These are phyloP conservation scores for Brasenia schreberi DNA, from an alignment of 164 flowering plant genomes.

Conservation along the genomic window DNA sequence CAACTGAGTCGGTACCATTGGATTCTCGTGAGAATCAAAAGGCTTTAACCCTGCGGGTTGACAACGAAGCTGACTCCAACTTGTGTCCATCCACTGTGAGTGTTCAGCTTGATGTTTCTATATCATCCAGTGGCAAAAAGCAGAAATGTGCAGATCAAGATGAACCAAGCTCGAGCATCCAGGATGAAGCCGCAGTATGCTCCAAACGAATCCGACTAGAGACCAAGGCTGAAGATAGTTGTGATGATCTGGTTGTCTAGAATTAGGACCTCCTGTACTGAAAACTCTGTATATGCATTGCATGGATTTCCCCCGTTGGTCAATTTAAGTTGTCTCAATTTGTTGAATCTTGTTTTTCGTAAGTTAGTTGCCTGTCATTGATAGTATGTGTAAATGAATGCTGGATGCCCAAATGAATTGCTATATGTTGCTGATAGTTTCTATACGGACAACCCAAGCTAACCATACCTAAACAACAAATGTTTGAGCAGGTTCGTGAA, in stretches of 20 bases:
- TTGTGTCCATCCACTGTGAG: constrained; percentile 7
- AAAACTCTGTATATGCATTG: neutral
- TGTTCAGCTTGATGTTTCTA: neutral
- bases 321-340: neutral
- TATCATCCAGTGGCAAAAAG: constrained; percentile 3
- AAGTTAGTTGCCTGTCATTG: no score
- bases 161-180: neutral
- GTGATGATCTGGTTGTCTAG: constrained; percentile 9
- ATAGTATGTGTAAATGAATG: neutral
- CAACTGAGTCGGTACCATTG: constrained; percentile 6
- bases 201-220: constrained; percentile 18
- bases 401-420: neutral
- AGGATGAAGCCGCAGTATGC: constrained; percentile 7
- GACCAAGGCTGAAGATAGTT: constrained; percentile 6
- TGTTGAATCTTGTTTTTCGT: neutral
- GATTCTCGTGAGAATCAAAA: constrained; percentile 1
- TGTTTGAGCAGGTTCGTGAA: no score
- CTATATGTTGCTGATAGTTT: neutral
- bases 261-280: neutral
- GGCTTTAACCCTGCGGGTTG: constrained; percentile 9
- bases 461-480: no score
- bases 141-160: constrained; percentile 9
- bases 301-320: neutral
- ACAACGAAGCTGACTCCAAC: constrained; percentile 18
- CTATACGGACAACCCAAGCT: no score